Percentiles rank a stretch among this genome's conserved stretches.
Evolutionary conservation across 495 filamentous ascomycete genomes (phyloP).

Genomic region (Lophiostoma macrostomum): DNA sequence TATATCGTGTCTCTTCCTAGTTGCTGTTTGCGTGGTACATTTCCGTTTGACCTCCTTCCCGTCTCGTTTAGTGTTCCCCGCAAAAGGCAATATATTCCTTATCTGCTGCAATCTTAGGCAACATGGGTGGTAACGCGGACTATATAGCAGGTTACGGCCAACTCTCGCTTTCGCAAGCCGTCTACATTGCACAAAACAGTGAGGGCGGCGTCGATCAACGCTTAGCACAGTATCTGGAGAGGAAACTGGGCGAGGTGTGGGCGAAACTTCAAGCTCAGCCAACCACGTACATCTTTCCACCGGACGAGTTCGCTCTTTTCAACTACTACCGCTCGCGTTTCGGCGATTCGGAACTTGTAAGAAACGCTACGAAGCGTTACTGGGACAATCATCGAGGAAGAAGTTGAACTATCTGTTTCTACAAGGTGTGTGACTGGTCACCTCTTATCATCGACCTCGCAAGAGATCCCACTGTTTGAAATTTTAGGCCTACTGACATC

Average conservation of each 20-base stretch:
- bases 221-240: conserved; percentile 54
- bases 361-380: conserved; percentile 47
- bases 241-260: conserved; percentile 60
- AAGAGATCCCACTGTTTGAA: no score
- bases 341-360: conserved; percentile 44
- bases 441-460: no score
- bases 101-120: conserved; percentile 9
- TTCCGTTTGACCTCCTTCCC: no score
- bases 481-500: no score
- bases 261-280: conserved; percentile 56
- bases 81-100: conserved; percentile 18
- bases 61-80: conserved; percentile 18
- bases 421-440: no score
- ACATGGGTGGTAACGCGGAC: conserved; percentile 38
- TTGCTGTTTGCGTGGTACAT: no score
- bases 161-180: conserved; percentile 50
- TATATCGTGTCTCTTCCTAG: conserved; percentile 1
- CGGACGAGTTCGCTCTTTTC: conserved; percentile 74
- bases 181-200: conserved; percentile 67
- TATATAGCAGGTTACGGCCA: conserved; percentile 38
- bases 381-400: conserved; percentile 47
- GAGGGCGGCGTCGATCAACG: conserved; percentile 53
- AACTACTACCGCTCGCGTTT: conserved; percentile 68
- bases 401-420: conserved; percentile 1
- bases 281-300: conserved; percentile 61